Conservation (phyloP, 1,284 basidiomycete species). For the Pseudozyma flocculosa region DNA sequence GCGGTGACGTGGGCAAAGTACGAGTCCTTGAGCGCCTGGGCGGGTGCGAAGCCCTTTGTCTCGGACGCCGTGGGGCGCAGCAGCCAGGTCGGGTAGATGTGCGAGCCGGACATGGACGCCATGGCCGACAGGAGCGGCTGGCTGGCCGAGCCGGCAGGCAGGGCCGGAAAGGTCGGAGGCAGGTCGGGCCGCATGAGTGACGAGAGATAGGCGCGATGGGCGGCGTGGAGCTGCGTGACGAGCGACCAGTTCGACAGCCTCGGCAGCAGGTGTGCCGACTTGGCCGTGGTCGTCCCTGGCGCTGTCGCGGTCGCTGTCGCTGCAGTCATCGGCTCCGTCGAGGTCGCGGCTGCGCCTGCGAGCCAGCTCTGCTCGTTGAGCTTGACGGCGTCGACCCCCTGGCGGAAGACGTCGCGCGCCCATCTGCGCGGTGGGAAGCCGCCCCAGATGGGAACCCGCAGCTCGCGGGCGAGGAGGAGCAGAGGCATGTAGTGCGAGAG, state of each 20-base stretch:
- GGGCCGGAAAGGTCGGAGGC: constrained; percentile 25
- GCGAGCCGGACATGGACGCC: background rate
- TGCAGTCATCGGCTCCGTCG: no score
- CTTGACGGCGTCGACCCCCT: constrained; percentile 30
- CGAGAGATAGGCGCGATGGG: constrained; percentile 43
- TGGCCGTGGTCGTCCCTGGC: background rate
- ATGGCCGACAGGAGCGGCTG: no score
- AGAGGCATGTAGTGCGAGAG: constrained; percentile 42
- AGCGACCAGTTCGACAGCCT: constrained; percentile 27
- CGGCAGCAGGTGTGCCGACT: constrained; percentile 1
- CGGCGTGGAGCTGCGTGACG: constrained; percentile 23
- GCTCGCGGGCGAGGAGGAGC: constrained; percentile 41
- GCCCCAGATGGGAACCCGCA: constrained; percentile 39
- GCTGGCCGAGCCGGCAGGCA: constrained; percentile 2
- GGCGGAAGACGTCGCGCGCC: constrained; percentile 29
- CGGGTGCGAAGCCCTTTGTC: constrained; percentile 38
- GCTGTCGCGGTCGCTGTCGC: no score
- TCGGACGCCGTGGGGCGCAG: constrained; percentile 23
- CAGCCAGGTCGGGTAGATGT: constrained; percentile 31
- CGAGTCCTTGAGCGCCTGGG: constrained; percentile 45
- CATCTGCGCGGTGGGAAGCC: constrained; percentile 44
- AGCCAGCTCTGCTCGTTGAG: constrained; percentile 8
- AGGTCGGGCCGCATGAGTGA: constrained; percentile 37
- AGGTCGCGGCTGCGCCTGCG: background rate
- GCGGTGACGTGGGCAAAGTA: constrained; percentile 41